These are phyloP conservation scores for Boletus vinaceobasis DNA, from an alignment of 768 basidiomycete genomes.

Conservation along the genomic window DNA sequence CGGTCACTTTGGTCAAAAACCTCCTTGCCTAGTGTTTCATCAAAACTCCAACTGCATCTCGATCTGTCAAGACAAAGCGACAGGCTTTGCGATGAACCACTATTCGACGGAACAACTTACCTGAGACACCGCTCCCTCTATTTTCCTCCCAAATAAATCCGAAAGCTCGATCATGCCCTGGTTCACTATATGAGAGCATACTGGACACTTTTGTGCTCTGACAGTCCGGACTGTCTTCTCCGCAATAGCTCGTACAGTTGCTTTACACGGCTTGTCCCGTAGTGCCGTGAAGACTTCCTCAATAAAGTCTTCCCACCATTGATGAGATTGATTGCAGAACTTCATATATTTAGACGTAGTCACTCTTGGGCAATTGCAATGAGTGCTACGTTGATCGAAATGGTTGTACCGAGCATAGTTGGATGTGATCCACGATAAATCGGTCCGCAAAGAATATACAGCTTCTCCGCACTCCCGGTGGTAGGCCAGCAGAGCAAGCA, in stretches of 20 bases:
- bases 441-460: background rate
- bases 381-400: too few species aligned
- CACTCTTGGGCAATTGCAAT: too few species aligned
- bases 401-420: background rate
- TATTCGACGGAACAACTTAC: background rate
- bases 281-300: slow-evolving; percentile 3
- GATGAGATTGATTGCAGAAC: background rate
- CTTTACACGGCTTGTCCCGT: slow-evolving; percentile 21
- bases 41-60: slow-evolving; percentile 4
- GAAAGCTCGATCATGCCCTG: slow-evolving; percentile 17
- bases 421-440: background rate
- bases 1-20: background rate
- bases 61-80: background rate
- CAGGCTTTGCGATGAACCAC: background rate
- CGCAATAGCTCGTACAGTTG: background rate
- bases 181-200: background rate
- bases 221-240: background rate
- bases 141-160: slow-evolving; percentile 1
- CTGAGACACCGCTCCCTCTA: slow-evolving; percentile 11
- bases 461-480: background rate
- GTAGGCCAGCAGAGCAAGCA: background rate
- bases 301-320: slow-evolving; percentile 23
- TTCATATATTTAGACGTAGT: background rate
- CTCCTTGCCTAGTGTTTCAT: too few species aligned
- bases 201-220: background rate